Conservation (phyloP, 179 eudicot genomes). For the Corrigiola litoralis region DNA sequence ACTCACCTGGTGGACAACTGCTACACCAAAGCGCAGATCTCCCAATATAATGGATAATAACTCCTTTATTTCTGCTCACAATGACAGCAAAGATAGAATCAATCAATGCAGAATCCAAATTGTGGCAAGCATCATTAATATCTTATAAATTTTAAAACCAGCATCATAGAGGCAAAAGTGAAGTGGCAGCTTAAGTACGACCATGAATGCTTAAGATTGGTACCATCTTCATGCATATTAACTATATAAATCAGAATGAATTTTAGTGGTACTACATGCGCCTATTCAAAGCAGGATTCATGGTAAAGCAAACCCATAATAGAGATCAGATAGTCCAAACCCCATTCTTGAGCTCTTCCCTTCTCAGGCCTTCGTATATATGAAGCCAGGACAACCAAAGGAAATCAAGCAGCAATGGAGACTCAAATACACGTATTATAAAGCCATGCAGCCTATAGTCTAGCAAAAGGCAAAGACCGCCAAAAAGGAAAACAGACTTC, state of each 20-base stretch:
- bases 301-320: too few relatives aligned
- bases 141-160: background rate
- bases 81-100: constrained; percentile 11
- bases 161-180: background rate
- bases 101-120: background rate
- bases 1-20: constrained; percentile 90
- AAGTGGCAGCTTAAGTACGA: background rate
- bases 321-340: too few relatives aligned
- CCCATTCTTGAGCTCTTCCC: too few relatives aligned
- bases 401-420: background rate
- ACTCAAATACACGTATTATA: background rate
- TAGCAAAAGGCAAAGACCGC: constrained; percentile 4
- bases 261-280: background rate
- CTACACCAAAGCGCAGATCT: constrained; percentile 72
- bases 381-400: background rate
- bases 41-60: constrained; percentile 65
- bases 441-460: background rate
- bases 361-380: background rate
- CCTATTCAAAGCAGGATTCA: too few relatives aligned
- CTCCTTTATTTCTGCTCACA: constrained; percentile 80
- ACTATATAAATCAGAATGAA: background rate
- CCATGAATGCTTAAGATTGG: background rate
- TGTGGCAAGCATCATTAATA: background rate
- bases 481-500: too few relatives aligned
- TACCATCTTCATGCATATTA: background rate